Conservation (phyloP, 768 basidiomycete genomes). For the Exidia glandulosa region DNA sequence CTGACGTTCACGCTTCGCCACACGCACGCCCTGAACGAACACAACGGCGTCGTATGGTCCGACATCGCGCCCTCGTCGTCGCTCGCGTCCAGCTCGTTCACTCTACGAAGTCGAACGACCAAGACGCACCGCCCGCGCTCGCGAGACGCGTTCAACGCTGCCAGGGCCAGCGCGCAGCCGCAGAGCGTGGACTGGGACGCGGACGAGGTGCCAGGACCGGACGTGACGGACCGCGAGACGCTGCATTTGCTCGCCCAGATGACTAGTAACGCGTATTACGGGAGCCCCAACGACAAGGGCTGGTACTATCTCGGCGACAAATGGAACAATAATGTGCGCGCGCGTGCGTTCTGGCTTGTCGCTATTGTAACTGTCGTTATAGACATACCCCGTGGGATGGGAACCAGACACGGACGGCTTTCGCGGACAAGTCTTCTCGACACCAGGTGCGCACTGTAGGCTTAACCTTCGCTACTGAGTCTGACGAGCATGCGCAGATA, state of each 20-base stretch:
- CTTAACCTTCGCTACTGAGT: neutral
- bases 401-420: constrained; percentile 79
- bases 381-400: constrained; percentile 88
- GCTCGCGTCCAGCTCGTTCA: neutral
- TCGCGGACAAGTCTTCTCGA: constrained; percentile 85
- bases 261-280: constrained; percentile 83
- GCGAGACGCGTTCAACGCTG: neutral
- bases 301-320: constrained; percentile 70
- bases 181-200: constrained; percentile 48
- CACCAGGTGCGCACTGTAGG: constrained; percentile 13
- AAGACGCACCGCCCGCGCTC: neutral
- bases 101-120: neutral
- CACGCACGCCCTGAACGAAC: neutral
- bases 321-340: constrained; percentile 48
- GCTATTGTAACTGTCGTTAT: neutral
- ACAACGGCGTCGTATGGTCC: neutral
- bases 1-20: neutral
- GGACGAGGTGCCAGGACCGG: constrained; percentile 60
- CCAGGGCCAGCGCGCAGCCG: neutral
- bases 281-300: constrained; percentile 40
- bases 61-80: neutral
- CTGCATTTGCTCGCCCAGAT: constrained; percentile 84
- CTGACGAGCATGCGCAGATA: constrained; percentile 32
- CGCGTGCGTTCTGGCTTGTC: neutral
- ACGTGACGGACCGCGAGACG: constrained; percentile 65